Base-by-base conservation (phyloP, 345 rosid species). In the Turritis glabra region DNA sequence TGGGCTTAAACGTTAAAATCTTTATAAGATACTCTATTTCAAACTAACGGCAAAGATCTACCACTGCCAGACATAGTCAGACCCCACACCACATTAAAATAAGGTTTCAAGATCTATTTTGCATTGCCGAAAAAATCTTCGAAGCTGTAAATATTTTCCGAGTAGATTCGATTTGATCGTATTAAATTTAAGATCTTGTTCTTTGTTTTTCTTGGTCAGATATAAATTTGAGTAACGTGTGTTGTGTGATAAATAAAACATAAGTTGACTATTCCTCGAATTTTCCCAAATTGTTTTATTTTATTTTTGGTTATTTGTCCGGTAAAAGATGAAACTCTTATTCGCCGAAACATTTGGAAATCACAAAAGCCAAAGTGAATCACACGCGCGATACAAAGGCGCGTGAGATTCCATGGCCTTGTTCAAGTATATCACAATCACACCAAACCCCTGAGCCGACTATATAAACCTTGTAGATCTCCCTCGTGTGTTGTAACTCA, bases 391-490 rank as follows among this genome's bases (percentile, higher is more conserved):
- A 11, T 1, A 7, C 10, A 10, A 4, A 60, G 1, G 67, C 61
- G 74, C 81, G 81, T 78, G 74, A 51, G 70, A 72, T 60, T 18
- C 35, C 13, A 44, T 32, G 61, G 25, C 72, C 5, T 12, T 27
- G 7, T 21, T 13, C 30, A 21, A 13, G 18, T 13, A 30, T 15
- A 37, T 65, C 57, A 40, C 64, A 26, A 59, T 52, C 56, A 68
- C 64, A 25, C 55, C 57, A 75, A 74, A 50, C 61, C 74, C n/a
- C 52, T n/a, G 35, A 67, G 12, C 70, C 30, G 52, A 51, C 7
- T 78, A 61, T 80, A 59, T 23, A 81, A 59, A 11, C 66, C 54
- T 23, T 44, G 10, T 12, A 35, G 30, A 44, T 51, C 79, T 51
- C 79, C 25, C 22, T 44, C 77, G 18, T 37, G 27, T 62, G 3